These are phyloP conservation scores for Teratosphaeria pseudoeucalypti DNA, from an alignment of 2,329 filamentous ascomycete genomes.

Conservation along the genomic window DNA sequence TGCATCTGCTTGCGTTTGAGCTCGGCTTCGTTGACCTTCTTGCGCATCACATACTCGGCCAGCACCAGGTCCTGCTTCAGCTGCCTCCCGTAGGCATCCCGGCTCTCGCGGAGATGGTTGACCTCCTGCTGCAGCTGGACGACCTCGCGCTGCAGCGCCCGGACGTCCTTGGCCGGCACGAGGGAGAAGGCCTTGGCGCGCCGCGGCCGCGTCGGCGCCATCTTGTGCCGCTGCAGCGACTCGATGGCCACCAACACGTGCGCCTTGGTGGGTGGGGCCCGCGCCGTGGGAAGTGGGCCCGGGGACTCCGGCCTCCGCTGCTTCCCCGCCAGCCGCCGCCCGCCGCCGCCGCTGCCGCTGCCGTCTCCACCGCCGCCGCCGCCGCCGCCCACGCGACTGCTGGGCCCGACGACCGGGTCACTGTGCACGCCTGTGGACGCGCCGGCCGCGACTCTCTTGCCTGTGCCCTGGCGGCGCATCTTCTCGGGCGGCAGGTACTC, in stretches of 20 bases:
- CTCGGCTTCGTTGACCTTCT: background rate
- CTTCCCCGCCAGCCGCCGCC: background rate
- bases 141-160: background rate
- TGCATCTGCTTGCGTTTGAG: background rate
- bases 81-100: background rate
- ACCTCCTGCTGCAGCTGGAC: background rate
- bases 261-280: background rate
- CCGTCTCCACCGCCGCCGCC: background rate
- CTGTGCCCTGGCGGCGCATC: background rate
- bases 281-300: background rate
- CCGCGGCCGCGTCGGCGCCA: background rate
- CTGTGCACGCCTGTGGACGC: background rate
- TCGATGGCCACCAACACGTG: background rate
- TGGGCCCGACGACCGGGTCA: background rate
- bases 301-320: background rate
- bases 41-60: background rate
- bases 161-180: background rate
- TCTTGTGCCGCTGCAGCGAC: background rate
- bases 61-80: constrained; percentile 6
- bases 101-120: background rate
- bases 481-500: background rate
- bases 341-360: background rate
- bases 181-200: background rate
- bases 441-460: background rate
- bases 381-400: background rate